Evolutionary conservation across 2,329 filamentous ascomycete species (phyloP), one percentile per base, ranked within the genome.

Genomic region (Aspergillus vadensis): DNA sequence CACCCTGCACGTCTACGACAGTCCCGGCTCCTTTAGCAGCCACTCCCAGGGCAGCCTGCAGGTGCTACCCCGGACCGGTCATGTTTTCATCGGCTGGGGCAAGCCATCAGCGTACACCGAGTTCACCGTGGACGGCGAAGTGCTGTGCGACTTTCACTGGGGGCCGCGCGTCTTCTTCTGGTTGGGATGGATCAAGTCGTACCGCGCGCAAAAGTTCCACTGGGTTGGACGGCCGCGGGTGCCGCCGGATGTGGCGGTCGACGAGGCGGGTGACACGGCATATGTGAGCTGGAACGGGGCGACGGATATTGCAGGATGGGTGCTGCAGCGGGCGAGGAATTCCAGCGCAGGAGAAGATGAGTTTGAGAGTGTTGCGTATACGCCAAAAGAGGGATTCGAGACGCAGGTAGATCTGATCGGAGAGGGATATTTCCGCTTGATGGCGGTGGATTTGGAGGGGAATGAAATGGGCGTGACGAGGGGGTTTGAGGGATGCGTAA

Each of bases 161-260:
- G 79, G 76, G 14, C 81, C 81, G 38, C 84, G 79, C 19, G 77
- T 81, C 41, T 72, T 76, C 52, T 69, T 83, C 60, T 70, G 72
- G 9, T 71, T 83, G 27, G 77, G 82, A 48, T 68, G 79, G 9
- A 79, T 84, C 2, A 79, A 83, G 69, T 85, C 82, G 55, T 88
- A 88, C 66, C 81, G 85, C 17, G 81, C 80, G 0, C 82, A 83
- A 74, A 84, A 84, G 66, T 63, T 61, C 3, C 75, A 80, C 60
- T 88, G 85, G 83, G 77, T 80, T 4, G 83, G 81, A 0, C 70
- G 73, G 8, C 83, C 84, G 1, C 75, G 73, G 15, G 80, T 79
- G 25, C 21, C 65, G 2, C 73, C 73, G 0, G 70, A 71, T 21
- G 60, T 65, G 15, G 67, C 52, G 1, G 19, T 72, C 2, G 43